Evolutionary conservation across 1,284 basidiomycete species (phyloP).

Genomic region (Tilletia horrida): DNA sequence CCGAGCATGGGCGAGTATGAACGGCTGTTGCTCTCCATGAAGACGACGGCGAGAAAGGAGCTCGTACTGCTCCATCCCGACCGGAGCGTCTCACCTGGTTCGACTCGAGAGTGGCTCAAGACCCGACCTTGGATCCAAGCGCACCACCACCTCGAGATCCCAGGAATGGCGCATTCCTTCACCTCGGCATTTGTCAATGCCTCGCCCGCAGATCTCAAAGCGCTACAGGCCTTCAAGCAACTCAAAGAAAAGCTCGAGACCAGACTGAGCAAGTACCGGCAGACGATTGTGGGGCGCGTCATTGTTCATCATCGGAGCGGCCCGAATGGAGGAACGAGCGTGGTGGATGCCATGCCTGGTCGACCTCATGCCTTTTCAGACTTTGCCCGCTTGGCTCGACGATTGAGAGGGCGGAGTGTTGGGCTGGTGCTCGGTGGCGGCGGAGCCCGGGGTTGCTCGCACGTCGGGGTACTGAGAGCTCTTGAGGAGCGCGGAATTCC

Average conservation of each 20-base stretch:
- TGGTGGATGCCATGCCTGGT: slow-evolving; percentile 22
- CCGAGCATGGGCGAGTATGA: slow-evolving; percentile 85
- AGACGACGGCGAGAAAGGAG: slow-evolving; percentile 96
- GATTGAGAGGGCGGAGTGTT: slow-evolving; percentile 87
- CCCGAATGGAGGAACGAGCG: background rate
- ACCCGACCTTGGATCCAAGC: slow-evolving; percentile 92
- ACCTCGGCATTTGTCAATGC: slow-evolving; percentile 57
- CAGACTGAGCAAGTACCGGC: slow-evolving; percentile 60
- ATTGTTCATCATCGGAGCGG: background rate
- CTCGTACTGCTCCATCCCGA: slow-evolving; percentile 90
- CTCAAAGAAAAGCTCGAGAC: slow-evolving; percentile 86
- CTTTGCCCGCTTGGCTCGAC: slow-evolving; percentile 83
- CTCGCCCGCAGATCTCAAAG: slow-evolving; percentile 67
- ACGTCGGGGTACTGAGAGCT: slow-evolving; percentile 84
- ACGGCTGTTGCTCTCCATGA: slow-evolving; percentile 77
- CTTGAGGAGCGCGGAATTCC: slow-evolving; percentile 88
- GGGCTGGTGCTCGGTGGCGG: slow-evolving; percentile 93
- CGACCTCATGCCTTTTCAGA: slow-evolving; percentile 76
- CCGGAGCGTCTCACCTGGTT: slow-evolving; percentile 80
- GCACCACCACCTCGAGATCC: slow-evolving; percentile 83
- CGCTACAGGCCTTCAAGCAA: slow-evolving; percentile 71
- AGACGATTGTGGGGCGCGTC: slow-evolving; percentile 1
- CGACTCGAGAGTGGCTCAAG: slow-evolving; percentile 93
- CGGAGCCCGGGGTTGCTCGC: slow-evolving; percentile 88
- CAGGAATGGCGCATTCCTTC: slow-evolving; percentile 59